These are phyloP conservation scores for Prunus yedoensis DNA, from an alignment of 331 rosid species.

Conservation along the genomic window DNA sequence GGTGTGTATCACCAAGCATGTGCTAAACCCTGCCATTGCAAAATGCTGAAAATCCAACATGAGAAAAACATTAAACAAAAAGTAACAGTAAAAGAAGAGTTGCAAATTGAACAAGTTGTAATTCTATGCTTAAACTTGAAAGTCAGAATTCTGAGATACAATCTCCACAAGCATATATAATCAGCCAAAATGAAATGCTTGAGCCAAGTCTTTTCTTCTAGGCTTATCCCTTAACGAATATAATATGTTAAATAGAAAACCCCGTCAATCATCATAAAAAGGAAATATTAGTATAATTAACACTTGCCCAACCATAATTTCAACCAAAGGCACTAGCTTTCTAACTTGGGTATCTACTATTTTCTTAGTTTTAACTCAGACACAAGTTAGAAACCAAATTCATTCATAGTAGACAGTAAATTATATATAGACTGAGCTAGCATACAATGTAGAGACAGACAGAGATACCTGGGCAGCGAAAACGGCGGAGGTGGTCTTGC, in stretches of 20 bases:
- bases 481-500: constrained; percentile 88
- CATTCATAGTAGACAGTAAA: background rate
- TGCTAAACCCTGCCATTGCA: constrained; percentile 77
- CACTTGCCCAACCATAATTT: background rate
- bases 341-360: background rate
- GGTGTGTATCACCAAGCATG: constrained; percentile 80
- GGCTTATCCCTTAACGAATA: too few relatives aligned
- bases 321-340: background rate
- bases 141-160: background rate
- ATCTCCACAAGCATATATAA: constrained; percentile 10
- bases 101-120: background rate
- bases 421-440: background rate
- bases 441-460: background rate
- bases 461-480: constrained; percentile 83
- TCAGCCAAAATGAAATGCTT: background rate
- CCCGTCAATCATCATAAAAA: background rate
- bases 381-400: background rate
- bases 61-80: background rate
- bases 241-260: background rate
- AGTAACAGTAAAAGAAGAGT: background rate
- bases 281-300: background rate
- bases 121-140: background rate
- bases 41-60: constrained; percentile 60
- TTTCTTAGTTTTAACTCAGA: background rate
- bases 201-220: too few relatives aligned